Base-by-base conservation (phyloP, 2,329 filamentous ascomycete species). In the Paraconiothyrium brasiliense region DNA sequence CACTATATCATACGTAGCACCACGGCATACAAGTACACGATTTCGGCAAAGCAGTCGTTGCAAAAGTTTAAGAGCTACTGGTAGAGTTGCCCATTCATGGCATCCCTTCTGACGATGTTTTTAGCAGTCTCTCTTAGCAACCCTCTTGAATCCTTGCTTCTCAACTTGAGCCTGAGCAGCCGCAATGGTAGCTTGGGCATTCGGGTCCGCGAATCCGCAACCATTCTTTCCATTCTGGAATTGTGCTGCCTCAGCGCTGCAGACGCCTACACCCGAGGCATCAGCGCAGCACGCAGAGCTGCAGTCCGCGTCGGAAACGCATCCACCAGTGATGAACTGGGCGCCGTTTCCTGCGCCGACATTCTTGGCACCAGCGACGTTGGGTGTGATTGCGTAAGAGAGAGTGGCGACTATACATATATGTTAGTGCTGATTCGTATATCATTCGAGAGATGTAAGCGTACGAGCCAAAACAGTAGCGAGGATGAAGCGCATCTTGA, bases 301-400 rank as follows among this genome's bases (percentile, higher is more conserved):
- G 63, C 73, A 76, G 51, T 76, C 73, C 14, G 71, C 73, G 24
- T 74, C 62, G 7, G 69, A 60, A 1, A 72, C 69, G 51, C 73
- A 76, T 6, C 71, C 72, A 49, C 72, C 73, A 0, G 73, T 76
- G 57, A 76, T 75, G 63, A 76, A 76, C 27, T 76, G 72, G 0
- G 69, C 56, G 57, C 67, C 69, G 52, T 73, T 65, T 27, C 72
- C 73, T 0, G 63, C 55, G 10, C 73, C 72, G 51, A 76, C 72
- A 52, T 71, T 75, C 37, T 60, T 63, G 11, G 73, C 65, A 50
- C 72, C 71, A 0, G 71, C 73, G 32, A 65, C 61, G 64, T 76
- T 76, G 64, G 70, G 69, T 0, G 69, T 71, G 16, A 73, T 62
- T 7, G 66, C 64, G 22, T 50, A 10, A 37, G 62, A 57, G 3